Conservation (phyloP, 352 stramenopile species). For the Phytophthora pisi region DNA sequence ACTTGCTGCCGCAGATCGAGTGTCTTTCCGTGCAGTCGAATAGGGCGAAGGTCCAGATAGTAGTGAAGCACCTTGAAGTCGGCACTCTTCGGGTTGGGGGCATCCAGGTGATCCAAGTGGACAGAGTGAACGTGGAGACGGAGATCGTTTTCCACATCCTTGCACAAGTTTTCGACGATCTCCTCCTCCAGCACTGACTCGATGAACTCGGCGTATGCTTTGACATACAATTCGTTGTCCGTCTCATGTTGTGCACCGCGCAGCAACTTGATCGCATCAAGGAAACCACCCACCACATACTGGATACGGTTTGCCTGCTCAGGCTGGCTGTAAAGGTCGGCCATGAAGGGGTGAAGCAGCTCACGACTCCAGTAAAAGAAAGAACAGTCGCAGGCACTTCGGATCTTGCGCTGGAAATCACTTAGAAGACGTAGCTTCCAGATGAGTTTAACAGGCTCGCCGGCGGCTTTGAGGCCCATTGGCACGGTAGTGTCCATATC, state of each 20-base stretch:
- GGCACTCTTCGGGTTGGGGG: slow-evolving; percentile 82
- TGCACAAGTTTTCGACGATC: slow-evolving; percentile 90
- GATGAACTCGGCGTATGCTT: slow-evolving; percentile 79
- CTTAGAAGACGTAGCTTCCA: slow-evolving; percentile 88
- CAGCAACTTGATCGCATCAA: slow-evolving; percentile 78
- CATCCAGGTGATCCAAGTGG: slow-evolving; percentile 86
- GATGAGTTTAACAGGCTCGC: slow-evolving; percentile 81
- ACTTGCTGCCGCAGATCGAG: slow-evolving; percentile 88
- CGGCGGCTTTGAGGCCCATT: slow-evolving; percentile 63
- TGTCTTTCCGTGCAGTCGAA: slow-evolving; percentile 89
- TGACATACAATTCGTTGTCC: slow-evolving; percentile 72
- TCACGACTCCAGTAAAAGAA: slow-evolving; percentile 95
- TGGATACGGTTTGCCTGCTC: slow-evolving; percentile 86
- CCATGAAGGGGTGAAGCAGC: slow-evolving; percentile 86
- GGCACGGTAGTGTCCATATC: slow-evolving; percentile 43
- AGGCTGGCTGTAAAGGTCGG: slow-evolving; percentile 79
- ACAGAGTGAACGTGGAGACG: slow-evolving; percentile 90
- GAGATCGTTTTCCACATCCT: slow-evolving; percentile 94
- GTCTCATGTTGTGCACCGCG: slow-evolving; percentile 79
- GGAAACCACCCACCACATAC: slow-evolving; percentile 81
- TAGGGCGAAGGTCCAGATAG: slow-evolving; percentile 85
- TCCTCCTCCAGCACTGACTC: slow-evolving; percentile 86
- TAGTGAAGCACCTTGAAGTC: slow-evolving; percentile 87
- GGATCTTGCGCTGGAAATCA: slow-evolving; percentile 90
- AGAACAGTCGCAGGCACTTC: slow-evolving; percentile 88